Evolutionary conservation across 2,329 filamentous ascomycete species (phyloP), one percentile per base, ranked within the genome.

Genomic region (Periconia sp.): DNA sequence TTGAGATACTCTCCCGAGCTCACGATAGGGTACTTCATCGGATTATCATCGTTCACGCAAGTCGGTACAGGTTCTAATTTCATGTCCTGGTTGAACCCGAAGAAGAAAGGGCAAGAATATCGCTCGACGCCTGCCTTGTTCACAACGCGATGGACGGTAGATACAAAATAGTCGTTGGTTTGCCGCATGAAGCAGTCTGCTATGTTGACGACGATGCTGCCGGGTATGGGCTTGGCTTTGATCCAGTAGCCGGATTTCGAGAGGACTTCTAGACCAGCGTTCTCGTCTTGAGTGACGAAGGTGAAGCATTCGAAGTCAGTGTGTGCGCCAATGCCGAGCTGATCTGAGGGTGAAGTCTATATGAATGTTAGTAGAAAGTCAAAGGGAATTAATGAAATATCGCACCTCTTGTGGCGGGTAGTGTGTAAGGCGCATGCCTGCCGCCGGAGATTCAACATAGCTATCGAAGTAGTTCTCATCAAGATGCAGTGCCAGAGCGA

Each of bases 401-500:
- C 23, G 18, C 29, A 37, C 35, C 18, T 43, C 46, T 40, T 46
- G 42, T 19, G 18, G 26, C 5, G 54, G 56, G 34, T 66, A 68
- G 28, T 65, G 55, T 4, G 59, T 50, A 26, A 62, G 18, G 5
- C 56, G 26, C 7, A 54, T 51, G 22, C 57, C 59, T 2, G 57
- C 60, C 0, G 68, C 80, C 0, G 82, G 82, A 49, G 79, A 75
- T 0, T 72, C 76, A 13, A 77, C 75, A 39, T 81, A 76, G 3
- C 66, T 65, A 46, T 84, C 80, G 55, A 84, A 84, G 40, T 78
- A 78, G 23, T 73, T 56, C 53, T 85, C 81, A 0, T 75, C 71
- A 3, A 84, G 66, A 9, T 74, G 73, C 2, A 85, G 69, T 4
- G 76, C 76, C 3, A 85, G 68, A 0, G 82, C 81, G 52, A 85